Base-by-base conservation (phyloP, 2,329 filamentous ascomycete genomes). In the Macrophomina tecta region DNA sequence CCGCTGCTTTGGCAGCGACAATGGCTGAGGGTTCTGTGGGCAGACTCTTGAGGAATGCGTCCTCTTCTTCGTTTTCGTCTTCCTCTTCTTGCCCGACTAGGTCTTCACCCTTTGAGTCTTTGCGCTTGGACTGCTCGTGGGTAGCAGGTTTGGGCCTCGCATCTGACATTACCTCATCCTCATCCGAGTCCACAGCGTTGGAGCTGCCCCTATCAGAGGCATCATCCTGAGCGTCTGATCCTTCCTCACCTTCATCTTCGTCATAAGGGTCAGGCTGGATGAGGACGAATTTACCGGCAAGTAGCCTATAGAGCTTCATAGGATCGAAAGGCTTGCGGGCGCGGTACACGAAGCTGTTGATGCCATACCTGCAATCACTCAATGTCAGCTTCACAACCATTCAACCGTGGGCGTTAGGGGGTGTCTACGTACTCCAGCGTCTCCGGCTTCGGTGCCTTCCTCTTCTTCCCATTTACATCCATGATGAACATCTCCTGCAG, bases 311-410 rank as follows among this genome's bases (percentile, higher is more conserved):
- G 0, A 82, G 72, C 16, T 79, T 77, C 40, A 77, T 70, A 5
- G 80, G 80, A 51, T 81, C 76, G 63, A 82, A 82, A 0, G 80
- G 79, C 4, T 77, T 73, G 5, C 86, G 81, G 0, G 87, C 85
- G 0, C 83, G 81, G 74, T 92, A 92, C 12, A 92, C 87, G 70
- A 91, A 91, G 73, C 87, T 92, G 42, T 87, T 85, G 11, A 92
- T 89, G 7, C 88, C 89, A 72, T 91, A 91, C 69, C 81, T 83
- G 53, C 5, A 34, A 12, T 18, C 34, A 51, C 11, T 38, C 16
- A 23, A 14, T 46, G 28, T 14, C 4, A 8, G 48, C 51, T 9
- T 42, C 34, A n/a, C 5, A 38, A 51, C 9, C 28, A n/a, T 4
- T 3, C 16, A 5, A 40, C 9, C 53, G 12, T 14, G 32, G 5